Evolutionary conservation across 306 rosid genomes (phyloP).

Genomic region (Glycine latifolia): DNA sequence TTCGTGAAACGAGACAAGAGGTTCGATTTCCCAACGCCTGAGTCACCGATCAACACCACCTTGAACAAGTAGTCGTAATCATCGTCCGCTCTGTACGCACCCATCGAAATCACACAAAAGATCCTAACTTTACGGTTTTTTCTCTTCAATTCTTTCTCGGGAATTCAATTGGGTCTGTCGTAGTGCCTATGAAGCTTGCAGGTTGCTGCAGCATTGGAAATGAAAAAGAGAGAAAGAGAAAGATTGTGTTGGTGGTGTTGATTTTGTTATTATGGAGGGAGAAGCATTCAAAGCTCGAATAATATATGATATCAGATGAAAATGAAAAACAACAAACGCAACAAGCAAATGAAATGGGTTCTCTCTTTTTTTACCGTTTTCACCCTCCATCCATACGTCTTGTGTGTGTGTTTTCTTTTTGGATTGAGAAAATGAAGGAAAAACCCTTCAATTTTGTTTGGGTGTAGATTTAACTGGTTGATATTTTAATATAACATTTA

Average conservation of each 20-base stretch:
- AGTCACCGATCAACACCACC: constrained; percentile 88
- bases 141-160: constrained; percentile 5
- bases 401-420: neutral
- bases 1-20: constrained; percentile 82
- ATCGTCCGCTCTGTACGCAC: constrained; percentile 80
- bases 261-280: constrained; percentile 45
- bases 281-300: constrained; percentile 58
- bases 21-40: constrained; percentile 87
- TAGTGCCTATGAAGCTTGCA: constrained; percentile 18
- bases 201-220: constrained; percentile 50
- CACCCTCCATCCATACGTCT: constrained; percentile 12
- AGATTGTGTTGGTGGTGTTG: neutral
- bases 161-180: neutral
- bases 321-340: neutral
- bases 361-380: constrained; percentile 32
- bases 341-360: neutral
- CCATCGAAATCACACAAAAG: constrained; percentile 44
- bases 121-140: constrained; percentile 32
- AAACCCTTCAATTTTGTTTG: neutral
- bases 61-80: constrained; percentile 84
- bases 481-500: neutral
- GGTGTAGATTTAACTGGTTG: neutral
- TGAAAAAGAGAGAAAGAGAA: neutral
- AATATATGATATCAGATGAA: neutral
- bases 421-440: constrained; percentile 23